Conservation (phyloP, 139 green algal genomes). For the Asterochloris sp. region DNA sequence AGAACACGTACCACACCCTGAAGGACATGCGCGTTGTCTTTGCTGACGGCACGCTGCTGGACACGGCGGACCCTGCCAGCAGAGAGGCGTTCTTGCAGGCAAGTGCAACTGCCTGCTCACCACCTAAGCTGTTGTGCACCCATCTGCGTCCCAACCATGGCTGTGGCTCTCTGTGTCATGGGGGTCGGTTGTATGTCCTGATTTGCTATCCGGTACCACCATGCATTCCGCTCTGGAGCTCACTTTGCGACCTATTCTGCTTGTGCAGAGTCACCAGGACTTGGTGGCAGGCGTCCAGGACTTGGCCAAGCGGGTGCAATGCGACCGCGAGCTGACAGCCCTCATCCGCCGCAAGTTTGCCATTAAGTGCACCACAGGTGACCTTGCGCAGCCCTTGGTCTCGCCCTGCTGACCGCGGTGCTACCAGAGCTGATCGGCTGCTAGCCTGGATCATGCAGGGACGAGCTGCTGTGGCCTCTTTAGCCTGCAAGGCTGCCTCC, state of each 20-base stretch:
- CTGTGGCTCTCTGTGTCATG: neutral
- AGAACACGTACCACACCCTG: conserved; percentile 95
- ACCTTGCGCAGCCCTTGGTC: too few species aligned
- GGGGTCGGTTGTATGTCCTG: too few species aligned
- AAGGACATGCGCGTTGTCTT: conserved; percentile 95
- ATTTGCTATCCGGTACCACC: neutral
- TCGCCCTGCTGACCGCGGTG: too few species aligned
- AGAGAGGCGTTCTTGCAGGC: conserved; percentile 75
- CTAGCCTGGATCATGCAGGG: too few species aligned
- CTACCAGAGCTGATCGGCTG: too few species aligned
- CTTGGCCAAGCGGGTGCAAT: conserved; percentile 70
- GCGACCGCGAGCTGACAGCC: conserved; percentile 77
- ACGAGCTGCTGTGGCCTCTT: too few species aligned
- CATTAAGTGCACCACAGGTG: conserved; percentile 97
- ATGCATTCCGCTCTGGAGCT: neutral
- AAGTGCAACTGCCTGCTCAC: neutral
- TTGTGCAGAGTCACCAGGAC: conserved; percentile 50
- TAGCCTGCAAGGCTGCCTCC: too few species aligned
- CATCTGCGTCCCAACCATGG: neutral
- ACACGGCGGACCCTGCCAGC: conserved; percentile 78
- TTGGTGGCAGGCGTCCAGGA: conserved; percentile 77
- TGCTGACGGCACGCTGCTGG: conserved; percentile 90
- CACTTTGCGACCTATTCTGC: neutral
- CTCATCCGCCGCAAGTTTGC: conserved; percentile 95
- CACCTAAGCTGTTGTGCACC: neutral